Evolutionary conservation across 305 asterid genomes (phyloP).

Genomic region (Lippia alba): DNA sequence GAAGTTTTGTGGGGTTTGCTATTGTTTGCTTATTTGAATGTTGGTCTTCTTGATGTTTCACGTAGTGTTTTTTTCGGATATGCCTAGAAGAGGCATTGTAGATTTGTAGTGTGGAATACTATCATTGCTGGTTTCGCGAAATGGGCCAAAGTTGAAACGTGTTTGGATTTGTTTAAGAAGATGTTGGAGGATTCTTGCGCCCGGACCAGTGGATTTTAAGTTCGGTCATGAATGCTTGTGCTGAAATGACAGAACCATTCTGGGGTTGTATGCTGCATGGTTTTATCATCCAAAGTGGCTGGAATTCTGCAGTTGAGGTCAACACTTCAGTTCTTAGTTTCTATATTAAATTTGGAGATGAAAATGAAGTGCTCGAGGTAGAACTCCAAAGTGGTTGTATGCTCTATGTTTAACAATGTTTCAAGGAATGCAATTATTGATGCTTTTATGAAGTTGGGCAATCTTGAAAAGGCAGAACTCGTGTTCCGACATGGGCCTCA

Average conservation of each 20-base stretch:
- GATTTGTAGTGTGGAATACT: slow-evolving; percentile 70
- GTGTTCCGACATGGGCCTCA: slow-evolving; percentile 48
- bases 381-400: too few relatives aligned
- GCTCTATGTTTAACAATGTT: slow-evolving; percentile 50
- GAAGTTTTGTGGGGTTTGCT: slow-evolving; percentile 87
- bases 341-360: slow-evolving; percentile 54
- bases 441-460: slow-evolving; percentile 73
- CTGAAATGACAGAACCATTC: slow-evolving; percentile 45
- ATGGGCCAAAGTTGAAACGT: slow-evolving; percentile 46
- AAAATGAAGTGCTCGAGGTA: too few relatives aligned
- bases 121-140: slow-evolving; percentile 67
- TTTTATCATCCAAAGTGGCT: slow-evolving; percentile 59
- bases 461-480: slow-evolving; percentile 44
- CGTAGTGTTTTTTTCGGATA: slow-evolving; percentile 43
- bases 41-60: slow-evolving; percentile 48
- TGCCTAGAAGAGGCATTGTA: slow-evolving; percentile 62
- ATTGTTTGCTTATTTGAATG: slow-evolving; percentile 63
- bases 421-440: slow-evolving; percentile 72
- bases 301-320: slow-evolving; percentile 65
- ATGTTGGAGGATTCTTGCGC: slow-evolving; percentile 58
- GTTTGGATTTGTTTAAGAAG: slow-evolving; percentile 57
- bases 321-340: slow-evolving; percentile 63
- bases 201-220: slow-evolving; percentile 75
- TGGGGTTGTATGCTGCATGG: slow-evolving; percentile 53
- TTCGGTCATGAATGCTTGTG: slow-evolving; percentile 56